Percentiles rank a stretch among this genome's conserved stretches.
Evolutionary conservation across 495 filamentous ascomycete genomes (phyloP).

Genomic region (Halenospora varia): DNA sequence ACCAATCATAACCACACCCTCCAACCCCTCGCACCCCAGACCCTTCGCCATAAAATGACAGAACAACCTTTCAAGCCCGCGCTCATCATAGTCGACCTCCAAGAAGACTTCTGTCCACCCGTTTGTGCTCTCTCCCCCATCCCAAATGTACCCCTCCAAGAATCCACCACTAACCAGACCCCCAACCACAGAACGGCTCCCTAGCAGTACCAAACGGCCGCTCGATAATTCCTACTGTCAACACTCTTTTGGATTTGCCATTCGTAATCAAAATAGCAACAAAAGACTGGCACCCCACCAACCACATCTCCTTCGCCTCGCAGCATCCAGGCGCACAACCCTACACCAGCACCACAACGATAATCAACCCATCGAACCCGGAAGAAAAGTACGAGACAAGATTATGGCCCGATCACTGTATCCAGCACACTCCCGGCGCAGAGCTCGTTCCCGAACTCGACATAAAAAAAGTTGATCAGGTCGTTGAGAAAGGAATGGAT

Average conservation of each 20-base stretch:
- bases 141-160: not conserved
- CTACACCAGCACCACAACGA: slow-evolving; percentile 56
- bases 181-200: slow-evolving; percentile 60
- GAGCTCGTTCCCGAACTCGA: slow-evolving; percentile 74
- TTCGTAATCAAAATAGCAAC: slow-evolving; percentile 76
- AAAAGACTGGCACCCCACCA: slow-evolving; percentile 79
- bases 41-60: too few species aligned
- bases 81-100: slow-evolving; percentile 79
- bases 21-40: too few species aligned
- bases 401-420: slow-evolving; percentile 90
- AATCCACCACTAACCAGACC: not conserved
- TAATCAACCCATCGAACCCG: slow-evolving; percentile 65
- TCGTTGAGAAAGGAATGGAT: slow-evolving; percentile 76
- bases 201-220: slow-evolving; percentile 75
- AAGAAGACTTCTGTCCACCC: slow-evolving; percentile 95
- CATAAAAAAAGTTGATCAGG: slow-evolving; percentile 47
- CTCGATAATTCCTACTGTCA: slow-evolving; percentile 63
- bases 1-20: not conserved
- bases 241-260: slow-evolving; percentile 67
- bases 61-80: slow-evolving; percentile 45
- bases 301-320: slow-evolving; percentile 86
- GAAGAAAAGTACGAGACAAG: slow-evolving; percentile 59
- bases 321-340: slow-evolving; percentile 69
- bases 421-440: slow-evolving; percentile 69
- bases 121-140: slow-evolving; percentile 40